Percentiles rank a stretch among this genome's conserved stretches.
These are phyloP conservation scores for Millerozyma acaciae DNA, from an alignment of 805 yeast genomes.

Conservation along the genomic window DNA sequence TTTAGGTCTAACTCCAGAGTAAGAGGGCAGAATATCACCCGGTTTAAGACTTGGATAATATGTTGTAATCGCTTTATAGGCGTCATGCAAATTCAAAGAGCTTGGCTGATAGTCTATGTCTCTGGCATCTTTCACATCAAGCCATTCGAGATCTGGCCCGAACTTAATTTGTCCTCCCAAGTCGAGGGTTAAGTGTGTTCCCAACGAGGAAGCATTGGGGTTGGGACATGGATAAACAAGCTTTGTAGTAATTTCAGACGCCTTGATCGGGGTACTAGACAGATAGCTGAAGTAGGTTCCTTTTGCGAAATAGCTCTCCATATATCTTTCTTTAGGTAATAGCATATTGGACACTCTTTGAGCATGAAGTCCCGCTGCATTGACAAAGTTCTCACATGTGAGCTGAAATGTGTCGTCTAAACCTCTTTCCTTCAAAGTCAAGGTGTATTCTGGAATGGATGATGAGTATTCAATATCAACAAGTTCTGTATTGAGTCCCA, in stretches of 20 bases:
- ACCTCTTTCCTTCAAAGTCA: constrained; percentile 23
- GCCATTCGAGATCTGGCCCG: constrained; percentile 91
- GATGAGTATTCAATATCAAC: constrained; percentile 28
- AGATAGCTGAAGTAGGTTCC: constrained; percentile 74
- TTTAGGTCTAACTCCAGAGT: constrained; percentile 85
- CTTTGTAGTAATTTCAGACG: constrained; percentile 23
- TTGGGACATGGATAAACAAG: constrained; percentile 73
- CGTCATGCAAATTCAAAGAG: constrained; percentile 46
- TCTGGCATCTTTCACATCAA: constrained; percentile 34
- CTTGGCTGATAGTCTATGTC: constrained; percentile 47
- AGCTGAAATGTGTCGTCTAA: constrained; percentile 36
- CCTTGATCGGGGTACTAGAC: constrained; percentile 38
- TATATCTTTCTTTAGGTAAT: constrained; percentile 57
- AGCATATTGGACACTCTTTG: constrained; percentile 67
- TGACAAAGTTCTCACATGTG: constrained; percentile 56
- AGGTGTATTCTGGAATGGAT: constrained; percentile 16
- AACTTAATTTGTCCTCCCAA: constrained; percentile 74
- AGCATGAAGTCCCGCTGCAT: constrained; percentile 79
- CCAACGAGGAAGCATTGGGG: constrained; percentile 68
- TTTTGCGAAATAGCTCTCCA: constrained; percentile 67
- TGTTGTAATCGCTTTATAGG: constrained; percentile 52
- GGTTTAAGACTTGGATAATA: constrained; percentile 61
- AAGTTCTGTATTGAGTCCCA: constrained; percentile 62
- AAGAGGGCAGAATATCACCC: constrained; percentile 57
- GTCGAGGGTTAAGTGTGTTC: constrained; percentile 84